Conservation (phyloP, 257 asterid species). For the Lantana camara region DNA sequence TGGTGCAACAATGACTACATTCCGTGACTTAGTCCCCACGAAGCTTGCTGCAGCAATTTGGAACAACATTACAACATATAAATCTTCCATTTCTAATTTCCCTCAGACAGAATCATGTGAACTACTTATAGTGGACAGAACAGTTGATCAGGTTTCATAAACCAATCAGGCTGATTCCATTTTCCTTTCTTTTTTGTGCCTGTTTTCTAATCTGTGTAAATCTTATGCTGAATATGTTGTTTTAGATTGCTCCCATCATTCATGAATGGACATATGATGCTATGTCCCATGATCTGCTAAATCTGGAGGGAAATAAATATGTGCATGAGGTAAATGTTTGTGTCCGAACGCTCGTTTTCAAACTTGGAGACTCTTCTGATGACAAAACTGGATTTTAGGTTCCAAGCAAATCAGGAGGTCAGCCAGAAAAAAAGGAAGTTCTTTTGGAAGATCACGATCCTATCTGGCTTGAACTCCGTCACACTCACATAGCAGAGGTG, state of each 20-base stretch:
- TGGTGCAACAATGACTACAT: slow-evolving; percentile 40
- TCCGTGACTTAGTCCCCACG: slow-evolving; percentile 66
- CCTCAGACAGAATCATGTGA: slow-evolving; percentile 91
- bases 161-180: slow-evolving; percentile 7
- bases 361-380: slow-evolving; percentile 26
- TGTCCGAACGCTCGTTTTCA: slow-evolving; percentile 20
- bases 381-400: slow-evolving; percentile 42
- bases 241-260: slow-evolving; percentile 88
- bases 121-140: slow-evolving; percentile 84
- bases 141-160: slow-evolving; percentile 76
- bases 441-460: slow-evolving; percentile 93
- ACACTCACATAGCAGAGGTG: slow-evolving; percentile 93
- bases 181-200: slow-evolving; percentile 10
- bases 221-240: slow-evolving; percentile 21
- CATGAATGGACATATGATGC: slow-evolving; percentile 99
- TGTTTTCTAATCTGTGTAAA: neutral
- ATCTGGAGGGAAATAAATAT: slow-evolving; percentile 84
- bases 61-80: slow-evolving; percentile 63
- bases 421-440: slow-evolving; percentile 75
- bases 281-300: slow-evolving; percentile 92
- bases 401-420: slow-evolving; percentile 72
- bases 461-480: slow-evolving; percentile 91
- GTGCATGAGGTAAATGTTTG: slow-evolving; percentile 62
- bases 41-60: slow-evolving; percentile 87
- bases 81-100: slow-evolving; percentile 64